Evolutionary conservation across 2,329 filamentous ascomycete species (phyloP).

Genomic region (Rhynchosporium secalis): DNA sequence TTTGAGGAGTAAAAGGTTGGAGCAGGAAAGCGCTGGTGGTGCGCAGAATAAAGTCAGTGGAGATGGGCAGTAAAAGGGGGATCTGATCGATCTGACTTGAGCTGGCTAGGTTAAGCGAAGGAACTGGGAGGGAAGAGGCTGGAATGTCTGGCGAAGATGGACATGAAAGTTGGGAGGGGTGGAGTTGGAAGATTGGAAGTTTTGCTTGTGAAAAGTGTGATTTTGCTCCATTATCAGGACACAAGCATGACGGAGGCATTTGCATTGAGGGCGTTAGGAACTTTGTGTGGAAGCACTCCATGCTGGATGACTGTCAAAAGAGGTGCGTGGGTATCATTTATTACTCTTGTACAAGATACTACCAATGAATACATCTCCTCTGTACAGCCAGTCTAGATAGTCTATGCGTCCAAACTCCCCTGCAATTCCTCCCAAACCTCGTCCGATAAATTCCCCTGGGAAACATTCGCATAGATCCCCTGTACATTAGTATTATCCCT

Average conservation of each 20-base stretch:
- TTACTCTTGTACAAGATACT: conserved; percentile 24
- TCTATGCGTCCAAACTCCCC: conserved; percentile 50
- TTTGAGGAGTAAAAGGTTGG: conserved; percentile 41
- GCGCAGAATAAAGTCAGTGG: conserved; percentile 3
- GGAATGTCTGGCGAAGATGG: not conserved
- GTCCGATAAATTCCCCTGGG: conserved; percentile 51
- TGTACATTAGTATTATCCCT: conserved; percentile 73
- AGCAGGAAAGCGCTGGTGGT: conserved; percentile 22
- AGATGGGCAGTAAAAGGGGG: no score
- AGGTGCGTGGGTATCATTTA: conserved; percentile 1
- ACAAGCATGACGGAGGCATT: conserved; percentile 16
- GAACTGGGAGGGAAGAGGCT: conserved; percentile 16
- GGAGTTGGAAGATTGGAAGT: not conserved
- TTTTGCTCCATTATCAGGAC: not conserved
- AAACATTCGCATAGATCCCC: conserved; percentile 73
- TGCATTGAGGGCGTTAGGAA: conserved; percentile 31
- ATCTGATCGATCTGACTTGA: no score
- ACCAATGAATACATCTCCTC: conserved; percentile 20
- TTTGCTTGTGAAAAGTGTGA: not conserved
- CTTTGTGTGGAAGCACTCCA: conserved; percentile 12
- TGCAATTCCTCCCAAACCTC: conserved; percentile 56
- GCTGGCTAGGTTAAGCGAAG: not conserved
- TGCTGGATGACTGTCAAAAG: conserved; percentile 1
- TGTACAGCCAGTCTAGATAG: conserved; percentile 15
- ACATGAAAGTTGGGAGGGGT: not conserved